phyloP scores from a whole-genome alignment of 1,284 basidiomycete genomes.

The Leccinum griseonigrum region DNA sequence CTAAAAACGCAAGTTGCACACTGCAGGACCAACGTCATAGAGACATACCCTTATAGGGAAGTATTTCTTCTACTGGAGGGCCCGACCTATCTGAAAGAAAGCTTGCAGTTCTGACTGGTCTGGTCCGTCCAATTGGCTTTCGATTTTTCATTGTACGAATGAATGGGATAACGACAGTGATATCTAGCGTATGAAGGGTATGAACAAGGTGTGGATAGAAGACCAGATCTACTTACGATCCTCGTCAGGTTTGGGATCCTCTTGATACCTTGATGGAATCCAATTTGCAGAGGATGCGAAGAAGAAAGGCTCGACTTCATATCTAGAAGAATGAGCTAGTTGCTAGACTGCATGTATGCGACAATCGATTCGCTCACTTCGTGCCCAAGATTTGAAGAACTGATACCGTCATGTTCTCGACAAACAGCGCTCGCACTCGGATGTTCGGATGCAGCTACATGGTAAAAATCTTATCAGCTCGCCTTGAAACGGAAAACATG shows the following conservation, averaged over 20 bases:
- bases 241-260: conserved; percentile 35
- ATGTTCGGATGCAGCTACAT: conserved; percentile 31
- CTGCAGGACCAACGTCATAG: background rate
- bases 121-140: conserved; percentile 16
- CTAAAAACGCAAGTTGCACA: conserved; percentile 4
- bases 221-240: conserved; percentile 44
- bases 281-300: conserved; percentile 55
- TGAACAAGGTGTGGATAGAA: background rate
- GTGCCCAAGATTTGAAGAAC: conserved; percentile 54
- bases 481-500: background rate
- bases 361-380: conserved; percentile 30
- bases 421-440: conserved; percentile 48
- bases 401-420: conserved; percentile 47
- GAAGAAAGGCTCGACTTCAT: conserved; percentile 53
- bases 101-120: conserved; percentile 5
- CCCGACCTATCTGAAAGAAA: background rate
- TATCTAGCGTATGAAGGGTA: conserved; percentile 31
- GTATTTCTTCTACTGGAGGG: background rate
- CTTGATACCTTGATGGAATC: conserved; percentile 55
- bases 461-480: conserved; percentile 3
- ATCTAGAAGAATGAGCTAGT: conserved; percentile 17
- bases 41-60: conserved; percentile 18
- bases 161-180: conserved; percentile 50
- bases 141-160: conserved; percentile 36
- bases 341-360: background rate